Evolutionary conservation across 306 rosid species (phyloP).

Genomic region (Carpinus fangiana): DNA sequence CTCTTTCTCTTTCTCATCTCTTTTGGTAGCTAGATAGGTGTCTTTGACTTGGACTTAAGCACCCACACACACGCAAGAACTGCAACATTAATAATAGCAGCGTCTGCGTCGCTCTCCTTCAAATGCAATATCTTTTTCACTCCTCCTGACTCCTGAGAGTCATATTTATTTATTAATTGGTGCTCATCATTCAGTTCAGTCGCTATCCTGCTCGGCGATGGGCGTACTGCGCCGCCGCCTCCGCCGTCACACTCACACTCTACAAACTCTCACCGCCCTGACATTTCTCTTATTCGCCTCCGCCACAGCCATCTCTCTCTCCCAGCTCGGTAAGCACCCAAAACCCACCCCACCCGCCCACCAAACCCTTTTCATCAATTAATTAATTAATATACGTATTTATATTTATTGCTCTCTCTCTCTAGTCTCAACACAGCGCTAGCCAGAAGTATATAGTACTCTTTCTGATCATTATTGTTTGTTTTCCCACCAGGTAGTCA

Average conservation of each 20-base stretch:
- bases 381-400: background rate
- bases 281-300: slow-evolving; percentile 54
- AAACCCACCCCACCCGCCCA: background rate
- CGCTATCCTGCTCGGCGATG: slow-evolving; percentile 47
- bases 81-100: background rate
- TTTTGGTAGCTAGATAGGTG: slow-evolving; percentile 14
- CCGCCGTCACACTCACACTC: slow-evolving; percentile 17
- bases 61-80: slow-evolving; percentile 32
- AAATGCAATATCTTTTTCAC: background rate
- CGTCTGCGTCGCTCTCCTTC: background rate
- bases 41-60: slow-evolving; percentile 55
- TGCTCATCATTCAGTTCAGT: background rate
- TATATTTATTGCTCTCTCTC: too few species aligned
- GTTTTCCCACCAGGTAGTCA: slow-evolving; percentile 27
- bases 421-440: too few species aligned
- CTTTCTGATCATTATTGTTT: too few species aligned
- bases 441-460: too few species aligned
- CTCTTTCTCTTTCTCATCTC: slow-evolving; percentile 11
- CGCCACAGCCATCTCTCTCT: slow-evolving; percentile 37
- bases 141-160: too few species aligned
- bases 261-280: slow-evolving; percentile 48
- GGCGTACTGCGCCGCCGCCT: slow-evolving; percentile 46
- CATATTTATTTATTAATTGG: background rate
- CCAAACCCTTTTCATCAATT: background rate
- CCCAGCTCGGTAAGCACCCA: slow-evolving; percentile 45